phyloP scores from a whole-genome alignment of 1,139 yeast genomes.

The Debaryomyces sp. region DNA sequence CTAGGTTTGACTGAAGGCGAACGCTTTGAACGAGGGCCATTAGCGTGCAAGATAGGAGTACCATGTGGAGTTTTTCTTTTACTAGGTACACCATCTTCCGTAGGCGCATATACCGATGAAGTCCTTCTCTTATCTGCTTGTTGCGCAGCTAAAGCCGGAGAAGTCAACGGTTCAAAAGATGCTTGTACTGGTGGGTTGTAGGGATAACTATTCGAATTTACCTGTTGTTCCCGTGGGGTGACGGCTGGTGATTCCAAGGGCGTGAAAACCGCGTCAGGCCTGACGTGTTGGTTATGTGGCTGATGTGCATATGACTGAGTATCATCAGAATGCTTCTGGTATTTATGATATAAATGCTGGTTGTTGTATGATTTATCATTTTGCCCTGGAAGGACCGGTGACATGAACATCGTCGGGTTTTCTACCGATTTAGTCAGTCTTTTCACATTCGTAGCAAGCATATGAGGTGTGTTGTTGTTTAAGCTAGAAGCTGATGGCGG shows the following conservation, averaged over 20 bases:
- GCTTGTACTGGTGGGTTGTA: slow-evolving; percentile 32
- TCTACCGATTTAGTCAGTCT: slow-evolving; percentile 8
- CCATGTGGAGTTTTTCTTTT: slow-evolving; percentile 52
- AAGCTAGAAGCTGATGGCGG: slow-evolving; percentile 29
- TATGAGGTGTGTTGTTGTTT: slow-evolving; percentile 31
- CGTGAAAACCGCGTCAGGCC: slow-evolving; percentile 61
- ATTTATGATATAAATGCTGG: slow-evolving; percentile 46
- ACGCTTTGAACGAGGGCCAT: slow-evolving; percentile 19
- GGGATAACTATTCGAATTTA: slow-evolving; percentile 21
- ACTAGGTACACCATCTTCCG: slow-evolving; percentile 25
- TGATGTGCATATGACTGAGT: slow-evolving; percentile 15
- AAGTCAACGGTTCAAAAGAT: slow-evolving; percentile 54
- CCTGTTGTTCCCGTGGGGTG: slow-evolving; percentile 57
- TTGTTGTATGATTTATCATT: slow-evolving; percentile 46
- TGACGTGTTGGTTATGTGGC: slow-evolving; percentile 32
- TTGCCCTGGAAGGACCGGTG: slow-evolving; percentile 49
- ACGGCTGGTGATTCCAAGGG: slow-evolving; percentile 79
- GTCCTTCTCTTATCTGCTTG: slow-evolving; percentile 34
- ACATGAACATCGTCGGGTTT: slow-evolving; percentile 24
- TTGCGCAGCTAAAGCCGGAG: slow-evolving; percentile 66
- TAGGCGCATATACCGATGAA: slow-evolving; percentile 36
- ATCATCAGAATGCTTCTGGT: slow-evolving; percentile 17
- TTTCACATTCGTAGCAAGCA: slow-evolving; percentile 25
- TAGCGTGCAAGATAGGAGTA: slow-evolving; percentile 45
- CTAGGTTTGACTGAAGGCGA: slow-evolving; percentile 26